phyloP scores from a whole-genome alignment of 1,284 basidiomycete genomes.

The Fistulinella staudtii region DNA sequence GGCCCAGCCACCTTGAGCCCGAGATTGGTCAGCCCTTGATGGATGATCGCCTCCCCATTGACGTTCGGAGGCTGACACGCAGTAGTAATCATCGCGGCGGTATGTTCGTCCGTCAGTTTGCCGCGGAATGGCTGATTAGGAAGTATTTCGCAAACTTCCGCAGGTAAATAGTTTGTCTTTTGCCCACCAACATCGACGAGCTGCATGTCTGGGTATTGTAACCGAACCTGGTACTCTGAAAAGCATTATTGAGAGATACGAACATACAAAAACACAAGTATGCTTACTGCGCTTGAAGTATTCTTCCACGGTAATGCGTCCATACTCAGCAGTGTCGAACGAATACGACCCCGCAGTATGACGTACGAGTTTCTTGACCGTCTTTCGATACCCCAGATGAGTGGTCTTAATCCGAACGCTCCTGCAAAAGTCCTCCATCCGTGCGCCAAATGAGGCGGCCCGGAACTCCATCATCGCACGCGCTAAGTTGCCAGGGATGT shows the following conservation, averaged over 20 bases:
- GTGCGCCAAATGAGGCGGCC: constrained; percentile 51
- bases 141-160: constrained; percentile 72
- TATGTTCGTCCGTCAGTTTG: constrained; percentile 69
- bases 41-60: constrained; percentile 61
- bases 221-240: constrained; percentile 57
- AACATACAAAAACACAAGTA: neutral
- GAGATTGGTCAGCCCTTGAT: constrained; percentile 55
- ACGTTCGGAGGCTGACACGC: constrained; percentile 70
- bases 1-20: constrained; percentile 51
- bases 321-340: constrained; percentile 57
- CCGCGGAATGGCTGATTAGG: constrained; percentile 70
- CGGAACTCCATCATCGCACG: constrained; percentile 54
- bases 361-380: constrained; percentile 51
- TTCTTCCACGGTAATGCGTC: constrained; percentile 54
- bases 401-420: constrained; percentile 58
- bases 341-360: constrained; percentile 48
- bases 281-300: constrained; percentile 65
- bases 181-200: constrained; percentile 68
- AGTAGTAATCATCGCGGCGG: constrained; percentile 64
- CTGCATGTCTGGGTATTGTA: constrained; percentile 54
- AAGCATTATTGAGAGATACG: neutral
- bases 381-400: constrained; percentile 67
- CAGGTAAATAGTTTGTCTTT: constrained; percentile 55
- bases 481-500: constrained; percentile 61
- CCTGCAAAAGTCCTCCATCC: constrained; percentile 53